Evolutionary conservation across 768 basidiomycete species (phyloP), one percentile per base, ranked within the genome.

Genomic region (Lactarius evosmus): DNA sequence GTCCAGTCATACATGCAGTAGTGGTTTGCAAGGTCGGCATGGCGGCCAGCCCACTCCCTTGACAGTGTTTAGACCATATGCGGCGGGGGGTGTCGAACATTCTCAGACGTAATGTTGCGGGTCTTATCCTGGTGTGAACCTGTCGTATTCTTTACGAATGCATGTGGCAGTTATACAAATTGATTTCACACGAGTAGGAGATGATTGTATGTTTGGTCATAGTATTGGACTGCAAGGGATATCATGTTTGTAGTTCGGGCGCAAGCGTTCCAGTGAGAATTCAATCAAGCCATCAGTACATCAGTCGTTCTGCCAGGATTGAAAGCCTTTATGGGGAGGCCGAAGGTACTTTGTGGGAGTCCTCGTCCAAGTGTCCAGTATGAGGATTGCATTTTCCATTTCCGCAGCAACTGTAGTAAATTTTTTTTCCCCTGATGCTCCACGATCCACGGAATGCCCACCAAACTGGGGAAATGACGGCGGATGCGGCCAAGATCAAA

Each of bases 31-130:
- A 41, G 40, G 40, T 41, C 40, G 12, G 22, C 46, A 14, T 49
- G 12, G 25, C 22, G 33, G 54, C 6, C 63, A 41, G 8, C 69
- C 70, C 50, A 57, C 75, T 70, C 50, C 73, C 40, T 76, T 75
- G 16, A 69, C 79, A 8, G 78, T 80, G 0, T 81, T 79, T 68
- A 49, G 46, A 25, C 46, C 46, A 49, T 49, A 49, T 33, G 16
- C 30, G 29, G n/a, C 46, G 46, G 22, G 22, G 46, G 4, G 53
- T 22, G 34, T 30, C 12, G 52, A 54, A 22, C 22, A 25, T 12
- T 25, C 46, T 41, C 40, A 41, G 19, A 49, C 46, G 46, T 49
- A 49, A 49, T 49, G 46, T 49, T 49, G 11, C 46, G 46, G 25
- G 46, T 49, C 46, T 49, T 25, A 49, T 49, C 46, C 46, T 49